phyloP scores from a whole-genome alignment of 257 asterid genomes.

The Lycium ferocissimum region DNA sequence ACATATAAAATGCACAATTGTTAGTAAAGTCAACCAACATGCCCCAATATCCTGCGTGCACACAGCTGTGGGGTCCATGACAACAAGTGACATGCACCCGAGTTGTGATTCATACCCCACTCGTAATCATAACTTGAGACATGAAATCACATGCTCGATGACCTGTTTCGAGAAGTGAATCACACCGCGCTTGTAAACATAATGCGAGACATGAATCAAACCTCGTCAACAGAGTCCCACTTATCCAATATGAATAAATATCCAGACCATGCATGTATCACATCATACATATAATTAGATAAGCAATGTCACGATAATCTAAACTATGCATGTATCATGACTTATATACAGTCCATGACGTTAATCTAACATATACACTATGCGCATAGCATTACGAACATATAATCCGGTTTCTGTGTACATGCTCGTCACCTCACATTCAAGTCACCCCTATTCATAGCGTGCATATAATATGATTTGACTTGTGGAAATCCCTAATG shows the following conservation, averaged over 20 bases:
- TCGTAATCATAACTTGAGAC: neutral
- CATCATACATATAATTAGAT: neutral
- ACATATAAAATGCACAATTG: neutral
- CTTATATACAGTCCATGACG: neutral
- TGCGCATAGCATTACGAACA: neutral
- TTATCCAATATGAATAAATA: neutral
- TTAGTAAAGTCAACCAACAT: neutral
- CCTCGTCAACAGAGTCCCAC: neutral
- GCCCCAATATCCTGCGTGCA: neutral
- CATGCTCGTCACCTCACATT: neutral
- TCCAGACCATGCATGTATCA: neutral
- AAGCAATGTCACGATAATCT: neutral
- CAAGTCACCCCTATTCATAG: neutral
- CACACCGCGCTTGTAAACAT: neutral
- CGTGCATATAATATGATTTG: too few species aligned
- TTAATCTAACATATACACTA: neutral
- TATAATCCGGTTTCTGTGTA: neutral
- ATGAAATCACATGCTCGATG: neutral
- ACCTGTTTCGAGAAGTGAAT: neutral
- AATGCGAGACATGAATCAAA: neutral
- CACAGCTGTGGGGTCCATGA: neutral
- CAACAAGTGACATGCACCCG: neutral
- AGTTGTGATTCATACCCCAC: neutral
- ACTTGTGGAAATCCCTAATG: too few species aligned
- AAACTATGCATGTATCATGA: neutral